Evolutionary conservation across 257 asterid species (phyloP).

Genomic region (Lantana camara): DNA sequence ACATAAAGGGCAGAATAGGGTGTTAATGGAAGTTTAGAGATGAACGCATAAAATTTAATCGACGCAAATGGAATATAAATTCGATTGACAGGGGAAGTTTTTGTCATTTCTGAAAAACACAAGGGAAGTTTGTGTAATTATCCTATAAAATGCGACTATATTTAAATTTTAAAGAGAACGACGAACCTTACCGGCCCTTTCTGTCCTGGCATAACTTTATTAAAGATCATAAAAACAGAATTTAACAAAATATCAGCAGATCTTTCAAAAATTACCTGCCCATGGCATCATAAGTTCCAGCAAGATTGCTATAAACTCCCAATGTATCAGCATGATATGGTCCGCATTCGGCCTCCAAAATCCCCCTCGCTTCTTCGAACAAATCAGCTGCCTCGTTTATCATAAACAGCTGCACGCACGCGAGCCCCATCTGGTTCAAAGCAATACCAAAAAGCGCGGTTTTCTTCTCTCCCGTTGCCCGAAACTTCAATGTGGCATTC

Average conservation of each 20-base stretch:
- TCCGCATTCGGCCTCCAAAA: slow-evolving; percentile 59
- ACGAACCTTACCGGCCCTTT: too few relatives aligned
- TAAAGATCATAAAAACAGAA: not conserved
- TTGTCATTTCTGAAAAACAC: too few relatives aligned
- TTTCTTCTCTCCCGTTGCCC: slow-evolving; percentile 51
- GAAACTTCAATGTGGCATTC: slow-evolving; percentile 45
- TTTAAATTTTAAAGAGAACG: too few relatives aligned
- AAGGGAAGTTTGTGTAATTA: too few relatives aligned
- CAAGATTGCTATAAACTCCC: slow-evolving; percentile 73
- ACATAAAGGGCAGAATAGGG: too few relatives aligned
- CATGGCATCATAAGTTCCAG: slow-evolving; percentile 79
- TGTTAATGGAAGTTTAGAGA: too few relatives aligned
- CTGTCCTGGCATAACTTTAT: too few relatives aligned
- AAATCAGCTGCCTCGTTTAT: slow-evolving; percentile 63
- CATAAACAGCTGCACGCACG: slow-evolving; percentile 54
- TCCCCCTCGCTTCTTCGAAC: slow-evolving; percentile 57
- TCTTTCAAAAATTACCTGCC: slow-evolving; percentile 61
- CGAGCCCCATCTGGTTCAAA: slow-evolving; percentile 64
- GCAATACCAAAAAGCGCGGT: slow-evolving; percentile 63
- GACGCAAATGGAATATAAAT: too few relatives aligned
- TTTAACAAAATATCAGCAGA: not conserved
- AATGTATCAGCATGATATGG: slow-evolving; percentile 58
- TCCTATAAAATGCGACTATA: too few relatives aligned
- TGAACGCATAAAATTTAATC: too few relatives aligned
- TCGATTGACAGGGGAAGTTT: too few relatives aligned